Base-by-base conservation (phyloP, 805 yeast genomes). In the Kluyveromyces wickerhamii region DNA sequence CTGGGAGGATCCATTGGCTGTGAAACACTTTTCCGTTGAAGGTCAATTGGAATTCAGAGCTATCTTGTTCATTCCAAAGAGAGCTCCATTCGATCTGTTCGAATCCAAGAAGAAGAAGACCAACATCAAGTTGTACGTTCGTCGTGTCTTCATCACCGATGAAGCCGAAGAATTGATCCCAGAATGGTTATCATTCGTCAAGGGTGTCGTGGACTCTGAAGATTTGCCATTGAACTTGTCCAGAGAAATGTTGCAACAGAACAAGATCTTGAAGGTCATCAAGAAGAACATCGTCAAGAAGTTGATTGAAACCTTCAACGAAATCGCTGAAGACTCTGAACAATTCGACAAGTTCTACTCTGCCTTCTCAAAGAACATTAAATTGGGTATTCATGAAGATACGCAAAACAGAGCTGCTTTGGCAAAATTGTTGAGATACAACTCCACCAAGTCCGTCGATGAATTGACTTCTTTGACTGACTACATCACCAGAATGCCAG, bases 1-100 rank as follows among this genome's bases (percentile, higher is more conserved):
- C 70, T 92, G 98, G 98, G 98, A 92, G 74, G 98, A 92, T 65
- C 99, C 96, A 69, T 78, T 92, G 63, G 96, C 96, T 51, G 97
- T 92, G 52, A 92, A 92, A 78, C 99, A 92, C 72, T 92, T 92
- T 77, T 85, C 96, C 34, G 99, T 92, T 60, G 99, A 92, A 74
- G 99, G 99, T 76, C 98, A 92, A 75, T 78, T 92, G 58, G 99
- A 92, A 74, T 92, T 92, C 79, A 88, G 81, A 73, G 97, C 98
- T 47, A 92, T 92, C 60, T 73, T 92, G 57, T 92, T 86, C 61
- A 77, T 92, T 69, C 99, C 99, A 69, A 85, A 83, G 76, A 87
- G 98, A 74, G 96, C 99, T 57, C 98, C 99, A 68, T 85, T 92
- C 60, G 98, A 92, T 63, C 73, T 94, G 63, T 92, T 92, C 62